Evolutionary conservation across 169 alveolate genomes (phyloP), one percentile per base, ranked within the genome.

Genomic region (Eimeria sp.): DNA sequence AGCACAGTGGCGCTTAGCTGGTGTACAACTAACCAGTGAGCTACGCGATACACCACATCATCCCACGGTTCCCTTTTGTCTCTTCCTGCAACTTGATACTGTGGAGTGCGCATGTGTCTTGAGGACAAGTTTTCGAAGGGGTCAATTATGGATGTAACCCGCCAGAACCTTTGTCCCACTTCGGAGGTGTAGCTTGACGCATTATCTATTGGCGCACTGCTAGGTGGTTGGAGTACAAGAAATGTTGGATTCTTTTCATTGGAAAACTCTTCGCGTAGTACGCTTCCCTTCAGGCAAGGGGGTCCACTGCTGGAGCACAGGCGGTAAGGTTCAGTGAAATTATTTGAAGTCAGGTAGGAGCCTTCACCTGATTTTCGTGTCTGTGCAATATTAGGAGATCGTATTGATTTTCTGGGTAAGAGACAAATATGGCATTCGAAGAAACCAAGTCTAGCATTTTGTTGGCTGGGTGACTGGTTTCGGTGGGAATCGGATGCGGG

Each of bases 361-460:
- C 54, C 75, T 45, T 63, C 34, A 22, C 34, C 25, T 5, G 65
- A 0, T 87, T 40, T 25, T 3, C 11, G 3, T n/a, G 30, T 34
- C 47, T 87, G 93, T 10, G 47, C 10, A 30, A 16, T 10, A 43
- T 49, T 40, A 13, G 6, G 27, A 4, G 22, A 14, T 6, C 45
- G 61, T 6, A 4, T 11, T 47, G 3, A 2, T 1, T 18, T 63
- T 34, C 40, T 87, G n/a, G 93, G 78, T 25, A 87, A n/a, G 14
- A 87, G 65, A 67, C 93, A 63, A 49, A 87, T 73, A 22, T 87
- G 93, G 49, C 82, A 61, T 87, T 87, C 93, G 18, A 87, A 87
- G 57, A 87, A 61, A 5, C 93, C 93, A 58, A 49, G 80, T 18
- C 93, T 58, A 18, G n/a, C 80, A 30, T 54, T 72, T 18, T 63